These are phyloP conservation scores for Eimeria mitis DNA, from an alignment of 169 alveolate genomes.

Conservation along the genomic window DNA sequence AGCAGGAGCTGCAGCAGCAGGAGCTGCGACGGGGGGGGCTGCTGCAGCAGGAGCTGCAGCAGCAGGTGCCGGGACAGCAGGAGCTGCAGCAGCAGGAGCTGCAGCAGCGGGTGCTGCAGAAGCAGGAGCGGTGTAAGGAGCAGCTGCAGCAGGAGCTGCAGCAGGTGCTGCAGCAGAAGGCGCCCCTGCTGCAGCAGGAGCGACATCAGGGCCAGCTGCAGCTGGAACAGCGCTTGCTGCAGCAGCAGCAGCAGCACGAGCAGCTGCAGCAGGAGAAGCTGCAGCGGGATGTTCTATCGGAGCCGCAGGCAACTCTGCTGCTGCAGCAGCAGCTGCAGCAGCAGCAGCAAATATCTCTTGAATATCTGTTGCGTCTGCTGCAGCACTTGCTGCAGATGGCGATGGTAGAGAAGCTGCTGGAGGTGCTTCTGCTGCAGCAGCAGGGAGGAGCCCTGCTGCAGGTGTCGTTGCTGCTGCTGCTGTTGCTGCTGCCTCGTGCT, in stretches of 20 bases:
- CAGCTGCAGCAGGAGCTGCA: no score
- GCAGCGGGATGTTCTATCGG: not conserved
- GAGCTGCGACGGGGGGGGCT: no score
- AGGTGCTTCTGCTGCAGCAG: not conserved
- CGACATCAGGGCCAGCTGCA: no score
- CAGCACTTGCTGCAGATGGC: not conserved
- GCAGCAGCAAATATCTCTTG: no score
- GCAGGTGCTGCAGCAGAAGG: no score
- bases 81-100: not conserved
- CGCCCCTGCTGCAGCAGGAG: no score
- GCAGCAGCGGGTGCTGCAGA: no score
- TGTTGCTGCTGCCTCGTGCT: conserved; percentile 5
- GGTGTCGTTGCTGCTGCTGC: conserved; percentile 15
- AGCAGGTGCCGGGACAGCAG: not conserved
- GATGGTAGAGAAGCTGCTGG: not conserved
- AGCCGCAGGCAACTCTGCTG: not conserved
- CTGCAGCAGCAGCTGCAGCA: not conserved
- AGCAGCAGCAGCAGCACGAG: no score
- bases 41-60: not conserved
- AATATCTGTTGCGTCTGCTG: not conserved
- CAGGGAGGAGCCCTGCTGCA: no score
- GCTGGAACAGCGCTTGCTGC: no score
- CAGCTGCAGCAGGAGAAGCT: not conserved
- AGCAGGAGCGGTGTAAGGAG: no score
- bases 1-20: not conserved